phyloP scores from a whole-genome alignment of 768 basidiomycete genomes.

The Leccinum barrowsii region DNA sequence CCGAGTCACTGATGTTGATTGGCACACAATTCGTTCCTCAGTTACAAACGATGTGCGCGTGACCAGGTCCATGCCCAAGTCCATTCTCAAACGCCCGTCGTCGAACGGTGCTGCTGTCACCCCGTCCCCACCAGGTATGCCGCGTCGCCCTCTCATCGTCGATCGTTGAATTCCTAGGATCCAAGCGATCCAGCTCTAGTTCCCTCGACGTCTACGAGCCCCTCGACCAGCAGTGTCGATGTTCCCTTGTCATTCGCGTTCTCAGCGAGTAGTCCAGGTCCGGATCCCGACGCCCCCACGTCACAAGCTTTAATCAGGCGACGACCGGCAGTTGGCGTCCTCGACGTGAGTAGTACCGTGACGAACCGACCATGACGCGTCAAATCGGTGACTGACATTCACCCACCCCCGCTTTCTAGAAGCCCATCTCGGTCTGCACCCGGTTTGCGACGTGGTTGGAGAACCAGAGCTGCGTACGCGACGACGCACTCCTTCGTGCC shows the following conservation, averaged over 20 bases:
- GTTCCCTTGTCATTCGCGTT: background rate
- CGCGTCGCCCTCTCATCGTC: background rate
- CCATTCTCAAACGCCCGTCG: background rate
- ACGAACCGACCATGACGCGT: background rate
- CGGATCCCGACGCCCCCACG: background rate
- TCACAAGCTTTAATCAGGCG: background rate
- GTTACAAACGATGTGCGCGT: background rate
- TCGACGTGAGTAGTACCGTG: background rate
- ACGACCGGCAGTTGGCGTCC: background rate
- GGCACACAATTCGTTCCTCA: background rate
- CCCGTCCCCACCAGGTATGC: slow-evolving; percentile 9
- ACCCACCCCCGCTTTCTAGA: background rate
- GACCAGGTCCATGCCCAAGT: background rate
- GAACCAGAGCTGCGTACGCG: slow-evolving; percentile 1
- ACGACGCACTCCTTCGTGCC: slow-evolving; percentile 4
- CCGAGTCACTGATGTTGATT: background rate
- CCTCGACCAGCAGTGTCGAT: background rate
- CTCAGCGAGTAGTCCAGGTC: background rate
- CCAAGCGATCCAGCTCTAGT: background rate
- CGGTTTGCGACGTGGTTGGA: slow-evolving; percentile 20
- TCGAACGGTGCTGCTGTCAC: background rate
- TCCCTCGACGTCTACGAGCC: background rate
- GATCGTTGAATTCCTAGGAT: background rate
- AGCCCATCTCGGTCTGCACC: slow-evolving; percentile 9
- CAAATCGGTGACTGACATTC: background rate